Conservation (phyloP, 2,329 filamentous ascomycete species). For the Nemania sp. region DNA sequence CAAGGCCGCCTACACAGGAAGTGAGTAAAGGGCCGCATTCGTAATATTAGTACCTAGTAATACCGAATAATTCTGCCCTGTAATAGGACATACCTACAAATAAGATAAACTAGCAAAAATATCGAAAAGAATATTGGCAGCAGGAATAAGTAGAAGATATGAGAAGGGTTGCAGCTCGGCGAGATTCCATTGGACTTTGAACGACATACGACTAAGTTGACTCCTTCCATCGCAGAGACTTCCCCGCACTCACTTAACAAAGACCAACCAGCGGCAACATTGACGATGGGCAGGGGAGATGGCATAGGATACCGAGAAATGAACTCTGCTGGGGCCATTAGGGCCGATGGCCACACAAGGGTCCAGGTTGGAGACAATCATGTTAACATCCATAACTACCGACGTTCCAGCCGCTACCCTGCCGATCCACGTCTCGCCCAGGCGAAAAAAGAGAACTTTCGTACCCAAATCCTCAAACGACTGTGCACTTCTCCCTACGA, state of each 20-base stretch:
- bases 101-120: no score
- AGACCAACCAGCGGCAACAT: background rate
- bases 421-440: slow-evolving; percentile 11
- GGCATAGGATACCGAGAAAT: background rate
- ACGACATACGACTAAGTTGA: slow-evolving; percentile 3
- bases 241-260: slow-evolving; percentile 11
- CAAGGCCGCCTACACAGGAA: no score
- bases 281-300: background rate
- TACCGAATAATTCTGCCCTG: no score
- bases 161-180: no score
- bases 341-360: slow-evolving; percentile 15
- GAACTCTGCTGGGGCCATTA: slow-evolving; percentile 21
- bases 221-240: background rate
- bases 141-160: no score
- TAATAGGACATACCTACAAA: no score
- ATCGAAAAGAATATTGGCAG: no score
- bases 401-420: slow-evolving; percentile 11
- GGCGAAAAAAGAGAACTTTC: slow-evolving; percentile 12
- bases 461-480: slow-evolving; percentile 15
- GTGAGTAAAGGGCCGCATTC: no score
- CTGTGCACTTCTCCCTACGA: slow-evolving; percentile 31
- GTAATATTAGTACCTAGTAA: no score
- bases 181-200: slow-evolving; percentile 1
- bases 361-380: slow-evolving; percentile 19
- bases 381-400: slow-evolving; percentile 18